Base-by-base conservation (phyloP, 164 flowering plant genomes). In the Kingdonia uniflora region DNA sequence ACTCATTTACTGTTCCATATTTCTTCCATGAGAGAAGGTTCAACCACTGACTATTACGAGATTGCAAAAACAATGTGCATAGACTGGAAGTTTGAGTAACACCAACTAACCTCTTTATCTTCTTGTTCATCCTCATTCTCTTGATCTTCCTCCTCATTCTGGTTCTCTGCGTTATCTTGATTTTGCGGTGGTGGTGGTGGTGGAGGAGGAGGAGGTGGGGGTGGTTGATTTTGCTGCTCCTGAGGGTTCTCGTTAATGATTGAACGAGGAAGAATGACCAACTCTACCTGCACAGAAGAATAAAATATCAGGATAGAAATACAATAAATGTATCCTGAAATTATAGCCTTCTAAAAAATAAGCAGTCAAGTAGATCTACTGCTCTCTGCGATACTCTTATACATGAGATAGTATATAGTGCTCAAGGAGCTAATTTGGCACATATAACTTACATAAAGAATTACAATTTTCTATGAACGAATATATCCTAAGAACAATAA, bases 161-260 rank as follows among this genome's bases (percentile, higher is more conserved):
- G 79, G 52, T 86, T 92, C 48, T 91, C 95, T 35, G 74, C 68
- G 57, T 89, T 68, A 66, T 91, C 95, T 67, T 85, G 75, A 71
- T 76, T 82, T 69, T 91, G 95, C 43, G 97, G 95, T 44, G 97
- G 95, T 15, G 97, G 92, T 15, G 97, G 95, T 44, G 97, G 95
- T 15, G 97, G 92, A 13, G 97, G 95, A 19, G 95, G 95, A 24
- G 82, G 82, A 44, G 97, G 97, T 29, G 95, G 92, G 63, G 90
- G 95, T 59, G 76, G 95, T 63, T 85, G 92, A 62, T 91, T 80
- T 71, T 83, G 87, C 64, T 81, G 84, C 17, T 91, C 95, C 13
- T 87, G 87, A 44, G 90, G 98, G 49, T 58, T 87, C 24, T 91
- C 98, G 58, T 52, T 79, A 61, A 85, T 51, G 29, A 58, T 71